phyloP scores from a whole-genome alignment of 768 basidiomycete genomes.

The Russula dissimulans region DNA sequence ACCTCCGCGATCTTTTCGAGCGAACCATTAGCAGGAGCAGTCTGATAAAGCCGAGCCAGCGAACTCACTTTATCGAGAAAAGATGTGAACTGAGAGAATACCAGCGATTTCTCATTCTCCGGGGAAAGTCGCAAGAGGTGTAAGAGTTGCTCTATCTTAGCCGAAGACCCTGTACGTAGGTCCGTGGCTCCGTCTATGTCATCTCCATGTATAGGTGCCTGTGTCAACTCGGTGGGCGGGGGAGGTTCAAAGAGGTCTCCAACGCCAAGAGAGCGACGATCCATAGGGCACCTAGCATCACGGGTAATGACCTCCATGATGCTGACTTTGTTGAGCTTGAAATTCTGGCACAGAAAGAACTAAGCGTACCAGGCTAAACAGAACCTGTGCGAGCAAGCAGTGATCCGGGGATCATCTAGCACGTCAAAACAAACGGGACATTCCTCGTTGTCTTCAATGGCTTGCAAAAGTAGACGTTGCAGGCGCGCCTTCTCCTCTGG shows the following conservation, averaged over 20 bases:
- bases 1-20: conserved; percentile 52
- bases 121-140: conserved; percentile 65
- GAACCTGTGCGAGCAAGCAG: conserved; percentile 62
- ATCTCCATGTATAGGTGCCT: conserved; percentile 37
- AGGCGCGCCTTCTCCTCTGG: conserved; percentile 46
- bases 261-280: conserved; percentile 52
- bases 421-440: conserved; percentile 67
- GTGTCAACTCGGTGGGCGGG: conserved; percentile 61
- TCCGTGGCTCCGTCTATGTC: conserved; percentile 31
- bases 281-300: conserved; percentile 80
- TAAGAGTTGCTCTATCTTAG: conserved; percentile 77
- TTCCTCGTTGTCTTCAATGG: conserved; percentile 75
- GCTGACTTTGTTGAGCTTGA: conserved; percentile 28
- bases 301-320: conserved; percentile 61
- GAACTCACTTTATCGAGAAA: conserved; percentile 65
- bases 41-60: not conserved
- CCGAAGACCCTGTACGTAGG: conserved; percentile 52
- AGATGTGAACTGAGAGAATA: conserved; percentile 85
- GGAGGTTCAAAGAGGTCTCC: conserved; percentile 53
- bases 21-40: not conserved
- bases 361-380: conserved; percentile 54
- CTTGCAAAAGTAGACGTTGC: conserved; percentile 49
- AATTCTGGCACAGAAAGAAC: not conserved
- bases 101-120: conserved; percentile 64
- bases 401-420: conserved; percentile 59